Percentiles rank a stretch among this genome's conserved stretches.
Conservation (phyloP, 768 basidiomycete genomes). For the Boletus vermiculosoides region DNA sequence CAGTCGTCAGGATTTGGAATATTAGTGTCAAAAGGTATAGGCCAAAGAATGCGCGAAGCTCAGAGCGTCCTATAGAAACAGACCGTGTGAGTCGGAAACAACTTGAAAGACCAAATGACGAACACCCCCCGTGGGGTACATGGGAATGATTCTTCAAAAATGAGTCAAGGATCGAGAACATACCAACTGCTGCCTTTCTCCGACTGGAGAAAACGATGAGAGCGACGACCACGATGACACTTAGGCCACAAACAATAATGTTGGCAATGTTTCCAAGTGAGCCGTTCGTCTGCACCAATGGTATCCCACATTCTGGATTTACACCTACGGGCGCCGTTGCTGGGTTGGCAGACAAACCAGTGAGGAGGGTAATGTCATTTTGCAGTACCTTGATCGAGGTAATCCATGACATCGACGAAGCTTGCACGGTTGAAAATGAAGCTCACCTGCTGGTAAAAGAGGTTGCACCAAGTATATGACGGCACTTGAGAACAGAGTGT, state of each 20-base stretch:
- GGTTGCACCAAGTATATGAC: constrained; percentile 90
- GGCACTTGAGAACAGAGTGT: constrained; percentile 66
- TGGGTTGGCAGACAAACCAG: constrained; percentile 44
- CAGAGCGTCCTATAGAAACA: constrained; percentile 54
- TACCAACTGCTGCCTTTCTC: constrained; percentile 87
- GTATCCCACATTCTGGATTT: constrained; percentile 78
- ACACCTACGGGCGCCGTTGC: constrained; percentile 75
- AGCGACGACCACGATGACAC: constrained; percentile 54
- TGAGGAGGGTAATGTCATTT: constrained; percentile 34
- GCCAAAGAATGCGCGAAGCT: constrained; percentile 64
- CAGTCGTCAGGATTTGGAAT: constrained; percentile 79
- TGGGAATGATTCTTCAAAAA: background rate
- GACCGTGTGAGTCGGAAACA: constrained; percentile 1
- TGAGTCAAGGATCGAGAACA: constrained; percentile 28
- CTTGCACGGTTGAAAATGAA: constrained; percentile 10
- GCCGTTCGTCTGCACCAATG: constrained; percentile 52
- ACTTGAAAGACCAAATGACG: background rate
- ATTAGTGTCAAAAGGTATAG: constrained; percentile 71
- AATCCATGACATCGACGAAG: constrained; percentile 17
- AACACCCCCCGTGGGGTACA: background rate
- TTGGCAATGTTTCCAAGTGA: constrained; percentile 85
- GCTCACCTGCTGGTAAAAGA: constrained; percentile 85
- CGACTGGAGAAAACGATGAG: constrained; percentile 59
- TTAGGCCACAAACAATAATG: constrained; percentile 75
- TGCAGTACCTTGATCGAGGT: constrained; percentile 40